Percentiles rank a stretch among this genome's conserved stretches.
phyloP scores from a whole-genome alignment of 768 basidiomycete species.

The Pleurotus salmoneostramineus region DNA sequence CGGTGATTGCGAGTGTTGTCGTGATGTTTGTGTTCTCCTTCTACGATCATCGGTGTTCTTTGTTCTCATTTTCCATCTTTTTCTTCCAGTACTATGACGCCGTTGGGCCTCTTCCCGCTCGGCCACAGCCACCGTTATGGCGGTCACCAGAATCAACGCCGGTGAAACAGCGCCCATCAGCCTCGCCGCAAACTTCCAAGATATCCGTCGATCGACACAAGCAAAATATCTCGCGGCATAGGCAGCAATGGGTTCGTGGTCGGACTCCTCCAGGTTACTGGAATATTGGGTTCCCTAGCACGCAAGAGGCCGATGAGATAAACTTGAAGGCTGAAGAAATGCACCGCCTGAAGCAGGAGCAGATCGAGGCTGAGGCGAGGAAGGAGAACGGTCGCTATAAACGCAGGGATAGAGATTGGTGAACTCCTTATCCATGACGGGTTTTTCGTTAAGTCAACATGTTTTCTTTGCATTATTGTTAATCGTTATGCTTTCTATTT shows the following conservation, averaged over 20 bases:
- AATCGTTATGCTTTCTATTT: background rate
- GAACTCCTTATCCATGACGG: background rate
- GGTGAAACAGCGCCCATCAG: constrained; percentile 17
- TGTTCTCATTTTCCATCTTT: background rate
- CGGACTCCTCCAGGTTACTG: constrained; percentile 86
- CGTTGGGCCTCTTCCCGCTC: constrained; percentile 65
- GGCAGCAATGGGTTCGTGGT: constrained; percentile 64
- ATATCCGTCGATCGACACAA: constrained; percentile 49
- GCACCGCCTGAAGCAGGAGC: constrained; percentile 58
- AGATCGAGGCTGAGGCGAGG: constrained; percentile 57
- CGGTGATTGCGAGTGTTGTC: constrained; percentile 81
- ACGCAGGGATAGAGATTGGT: constrained; percentile 12
- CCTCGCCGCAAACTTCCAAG: constrained; percentile 13
- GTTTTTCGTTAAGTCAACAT: too few species aligned
- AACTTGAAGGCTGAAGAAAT: constrained; percentile 72
- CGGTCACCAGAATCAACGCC: constrained; percentile 48
- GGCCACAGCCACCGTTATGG: constrained; percentile 72
- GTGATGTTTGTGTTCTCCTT: constrained; percentile 41
- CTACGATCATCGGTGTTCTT: background rate
- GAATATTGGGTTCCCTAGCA: constrained; percentile 86
- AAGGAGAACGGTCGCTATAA: constrained; percentile 39
- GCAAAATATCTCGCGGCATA: constrained; percentile 68
- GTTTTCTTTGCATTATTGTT: too few species aligned
- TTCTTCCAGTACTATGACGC: constrained; percentile 71
- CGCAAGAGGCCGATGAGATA: constrained; percentile 76